These are phyloP conservation scores for Blastomyces emzantsi DNA, from an alignment of 2,329 filamentous ascomycete genomes.

Conservation along the genomic window DNA sequence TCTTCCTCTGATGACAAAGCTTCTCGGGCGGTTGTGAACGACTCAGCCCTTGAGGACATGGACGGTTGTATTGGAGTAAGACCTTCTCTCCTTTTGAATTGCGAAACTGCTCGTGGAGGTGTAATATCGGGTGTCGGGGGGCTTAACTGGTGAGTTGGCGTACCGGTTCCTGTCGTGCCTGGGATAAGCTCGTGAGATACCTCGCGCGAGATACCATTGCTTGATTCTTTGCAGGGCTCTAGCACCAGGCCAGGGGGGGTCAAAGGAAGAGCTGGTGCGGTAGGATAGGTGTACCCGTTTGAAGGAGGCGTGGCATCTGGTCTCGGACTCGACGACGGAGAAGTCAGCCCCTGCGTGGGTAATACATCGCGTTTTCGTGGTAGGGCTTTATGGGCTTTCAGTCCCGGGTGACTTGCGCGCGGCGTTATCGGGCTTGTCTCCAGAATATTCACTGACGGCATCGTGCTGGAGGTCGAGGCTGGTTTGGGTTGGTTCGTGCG, in stretches of 20 bases:
- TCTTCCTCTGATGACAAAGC: slow-evolving; percentile 51
- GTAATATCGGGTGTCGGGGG: slow-evolving; percentile 69
- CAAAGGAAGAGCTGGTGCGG: slow-evolving; percentile 28
- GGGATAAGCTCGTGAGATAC: slow-evolving; percentile 12
- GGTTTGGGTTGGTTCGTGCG: background rate
- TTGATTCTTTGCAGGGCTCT: slow-evolving; percentile 14
- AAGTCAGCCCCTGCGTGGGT: slow-evolving; percentile 17
- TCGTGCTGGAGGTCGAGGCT: background rate
- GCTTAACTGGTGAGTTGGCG: slow-evolving; percentile 56
- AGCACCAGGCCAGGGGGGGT: slow-evolving; percentile 30
- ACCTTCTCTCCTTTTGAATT: slow-evolving; percentile 27
- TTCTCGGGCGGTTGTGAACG: slow-evolving; percentile 64
- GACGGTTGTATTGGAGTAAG: slow-evolving; percentile 45
- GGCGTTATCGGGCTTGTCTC: background rate
- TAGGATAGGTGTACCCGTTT: slow-evolving; percentile 18
- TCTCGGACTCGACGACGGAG: slow-evolving; percentile 21
- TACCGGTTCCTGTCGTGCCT: slow-evolving; percentile 33
- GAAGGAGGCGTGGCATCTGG: slow-evolving; percentile 18
- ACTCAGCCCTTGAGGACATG: slow-evolving; percentile 54
- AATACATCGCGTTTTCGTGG: slow-evolving; percentile 28
- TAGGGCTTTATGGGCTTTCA: slow-evolving; percentile 36
- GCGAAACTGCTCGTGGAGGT: slow-evolving; percentile 47
- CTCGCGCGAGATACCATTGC: slow-evolving; percentile 18
- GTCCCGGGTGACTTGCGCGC: slow-evolving; percentile 22
- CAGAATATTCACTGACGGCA: slow-evolving; percentile 3